Percentiles rank a stretch among this genome's conserved stretches.
phyloP scores from a whole-genome alignment of 441 rosid genomes.

The Kokia cookei region DNA sequence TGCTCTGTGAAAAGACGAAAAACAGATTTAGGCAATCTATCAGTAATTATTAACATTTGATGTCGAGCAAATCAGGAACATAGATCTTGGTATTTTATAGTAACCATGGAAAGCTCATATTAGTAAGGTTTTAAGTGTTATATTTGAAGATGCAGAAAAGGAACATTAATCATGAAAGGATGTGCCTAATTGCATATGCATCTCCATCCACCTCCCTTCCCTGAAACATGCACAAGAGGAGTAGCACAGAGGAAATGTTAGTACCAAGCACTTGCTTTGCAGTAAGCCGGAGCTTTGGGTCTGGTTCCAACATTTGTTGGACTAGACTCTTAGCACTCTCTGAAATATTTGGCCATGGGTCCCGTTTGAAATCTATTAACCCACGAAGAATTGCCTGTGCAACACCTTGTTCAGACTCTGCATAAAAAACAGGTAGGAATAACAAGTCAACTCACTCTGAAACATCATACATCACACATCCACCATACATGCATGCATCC shows the following conservation, averaged over 20 bases:
- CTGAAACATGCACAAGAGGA: not conserved
- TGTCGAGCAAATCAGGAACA: not conserved
- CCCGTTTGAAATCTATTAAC: constrained; percentile 90
- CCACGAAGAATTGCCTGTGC: constrained; percentile 99
- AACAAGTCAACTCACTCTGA: not conserved
- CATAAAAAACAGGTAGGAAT: constrained; percentile 12
- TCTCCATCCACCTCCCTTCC: not conserved
- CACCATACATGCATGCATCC: not conserved
- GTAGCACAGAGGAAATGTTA: constrained; percentile 14
- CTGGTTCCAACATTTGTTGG: constrained; percentile 96
- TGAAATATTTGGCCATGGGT: constrained; percentile 97
- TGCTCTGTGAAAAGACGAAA: constrained; percentile 53
- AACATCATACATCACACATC: not conserved
- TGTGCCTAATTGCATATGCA: not conserved
- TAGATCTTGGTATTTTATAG: not conserved
- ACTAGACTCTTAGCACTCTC: constrained; percentile 89
- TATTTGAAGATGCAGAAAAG: not conserved
- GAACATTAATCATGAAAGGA: not conserved
- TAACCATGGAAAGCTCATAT: not conserved
- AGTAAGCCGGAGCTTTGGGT: constrained; percentile 84
- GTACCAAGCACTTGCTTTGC: constrained; percentile 98
- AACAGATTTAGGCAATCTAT: constrained; percentile 7
- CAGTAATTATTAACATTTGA: not conserved
- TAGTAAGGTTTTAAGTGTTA: not conserved
- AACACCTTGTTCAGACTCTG: constrained; percentile 99